Conservation (phyloP, 805 yeast species). For the Zygosaccharomyces siamensis region DNA sequence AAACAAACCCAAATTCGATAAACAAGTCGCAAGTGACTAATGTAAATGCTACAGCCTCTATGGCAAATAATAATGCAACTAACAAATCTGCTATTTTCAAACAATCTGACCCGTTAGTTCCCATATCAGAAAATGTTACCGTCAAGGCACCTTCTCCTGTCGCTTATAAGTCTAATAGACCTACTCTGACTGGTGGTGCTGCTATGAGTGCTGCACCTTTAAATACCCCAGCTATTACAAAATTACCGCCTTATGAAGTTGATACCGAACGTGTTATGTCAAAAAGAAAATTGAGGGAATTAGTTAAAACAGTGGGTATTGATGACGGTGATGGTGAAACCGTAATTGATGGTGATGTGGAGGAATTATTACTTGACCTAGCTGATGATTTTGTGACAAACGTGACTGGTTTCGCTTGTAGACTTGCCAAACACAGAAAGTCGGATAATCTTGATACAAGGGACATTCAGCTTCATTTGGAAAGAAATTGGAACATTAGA, state of each 20-base stretch:
- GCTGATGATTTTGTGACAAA: slow-evolving; percentile 94
- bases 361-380: slow-evolving; percentile 80
- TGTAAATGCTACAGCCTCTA: slow-evolving; percentile 48
- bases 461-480: slow-evolving; percentile 88
- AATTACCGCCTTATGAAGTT: slow-evolving; percentile 77
- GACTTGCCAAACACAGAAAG: slow-evolving; percentile 90
- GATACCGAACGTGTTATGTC: slow-evolving; percentile 79
- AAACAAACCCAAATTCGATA: slow-evolving; percentile 21
- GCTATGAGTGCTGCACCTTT: slow-evolving; percentile 67
- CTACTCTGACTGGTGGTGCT: slow-evolving; percentile 79
- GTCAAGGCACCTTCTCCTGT: slow-evolving; percentile 64
- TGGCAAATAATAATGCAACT: slow-evolving; percentile 24
- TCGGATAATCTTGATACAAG: slow-evolving; percentile 80
- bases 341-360: slow-evolving; percentile 90
- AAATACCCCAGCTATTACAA: slow-evolving; percentile 68
- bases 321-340: slow-evolving; percentile 92
- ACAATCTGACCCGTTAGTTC: slow-evolving; percentile 53
- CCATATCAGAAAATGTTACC: slow-evolving; percentile 64
- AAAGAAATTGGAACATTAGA: slow-evolving; percentile 90
- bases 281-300: slow-evolving; percentile 82
- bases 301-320: slow-evolving; percentile 74
- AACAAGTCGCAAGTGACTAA: slow-evolving; percentile 39
- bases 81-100: slow-evolving; percentile 36
- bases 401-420: slow-evolving; percentile 89
- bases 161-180: slow-evolving; percentile 62